A percentile compares a stretch with the other conserved stretches of the same genome.
These are phyloP conservation scores for Penicillium canariense DNA, from an alignment of 495 filamentous ascomycete species.

Conservation along the genomic window DNA sequence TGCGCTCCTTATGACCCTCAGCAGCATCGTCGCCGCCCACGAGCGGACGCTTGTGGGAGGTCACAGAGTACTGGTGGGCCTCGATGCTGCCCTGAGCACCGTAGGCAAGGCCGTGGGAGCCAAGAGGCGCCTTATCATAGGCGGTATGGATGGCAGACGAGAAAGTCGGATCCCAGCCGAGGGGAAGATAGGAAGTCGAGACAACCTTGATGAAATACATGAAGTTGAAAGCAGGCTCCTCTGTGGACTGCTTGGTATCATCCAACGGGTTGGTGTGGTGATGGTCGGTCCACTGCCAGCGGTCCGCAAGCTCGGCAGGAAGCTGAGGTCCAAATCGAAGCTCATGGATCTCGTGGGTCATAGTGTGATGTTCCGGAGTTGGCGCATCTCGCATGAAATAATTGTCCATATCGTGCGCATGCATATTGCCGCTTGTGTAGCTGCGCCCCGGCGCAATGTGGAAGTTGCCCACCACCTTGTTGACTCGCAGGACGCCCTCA, in stretches of 20 bases:
- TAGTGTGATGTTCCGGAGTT: conserved; percentile 69
- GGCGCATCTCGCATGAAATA: conserved; percentile 63
- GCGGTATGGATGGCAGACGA: conserved; percentile 46
- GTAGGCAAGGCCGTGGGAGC: conserved; percentile 55
- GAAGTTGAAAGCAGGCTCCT: conserved; percentile 85
- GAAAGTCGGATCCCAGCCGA: conserved; percentile 68
- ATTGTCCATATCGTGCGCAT: conserved; percentile 94
- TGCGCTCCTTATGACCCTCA: conserved; percentile 83
- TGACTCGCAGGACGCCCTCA: conserved; percentile 88
- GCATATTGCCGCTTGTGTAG: conserved; percentile 92
- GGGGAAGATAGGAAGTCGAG: conserved; percentile 85
- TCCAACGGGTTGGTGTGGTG: conserved; percentile 95
- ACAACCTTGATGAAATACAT: conserved; percentile 99
- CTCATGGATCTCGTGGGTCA: conserved; percentile 85
- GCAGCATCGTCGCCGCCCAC: conserved; percentile 74
- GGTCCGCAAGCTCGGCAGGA: conserved; percentile 63
- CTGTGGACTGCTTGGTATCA: conserved; percentile 68
- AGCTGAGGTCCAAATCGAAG: conserved; percentile 93
- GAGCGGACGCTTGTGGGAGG: conserved; percentile 86
- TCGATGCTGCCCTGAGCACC: conserved; percentile 77
- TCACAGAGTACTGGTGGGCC: conserved; percentile 97
- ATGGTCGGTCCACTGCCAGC: conserved; percentile 83
- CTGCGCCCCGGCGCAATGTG: conserved; percentile 94
- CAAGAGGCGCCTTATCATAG: conserved; percentile 57
- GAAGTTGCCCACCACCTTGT: conserved; percentile 99